Evolutionary conservation across 2,329 filamentous ascomycete genomes (phyloP), one percentile per base, ranked within the genome.

Genomic region (Phyllosticta citrichinensis): DNA sequence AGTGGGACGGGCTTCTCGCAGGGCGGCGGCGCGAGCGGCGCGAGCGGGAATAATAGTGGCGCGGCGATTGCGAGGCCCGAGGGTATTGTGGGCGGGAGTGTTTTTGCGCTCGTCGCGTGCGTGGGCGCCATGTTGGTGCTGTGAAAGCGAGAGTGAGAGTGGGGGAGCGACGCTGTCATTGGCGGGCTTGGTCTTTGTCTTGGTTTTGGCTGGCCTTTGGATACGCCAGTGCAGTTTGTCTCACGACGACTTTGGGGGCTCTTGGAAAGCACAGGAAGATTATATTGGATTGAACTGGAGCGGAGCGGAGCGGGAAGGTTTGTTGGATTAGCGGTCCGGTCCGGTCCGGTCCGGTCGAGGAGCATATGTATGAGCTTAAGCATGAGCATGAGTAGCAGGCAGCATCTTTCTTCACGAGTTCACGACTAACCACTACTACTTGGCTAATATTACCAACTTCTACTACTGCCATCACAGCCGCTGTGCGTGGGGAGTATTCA

Each of bases 71-170:
- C 56, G 19, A 35, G 61, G 33, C 65, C 63, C 55, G 62, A 64
- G 9, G 63, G 65, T 55, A 63, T 63, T 11, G 63, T 74, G 12
- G 66, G 71, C n/a, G 72, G 71, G 8, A 70, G 69, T 4, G 64
- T 67, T 2, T 58, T 73, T 22, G 73, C 72, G 17, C 68, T 74
- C 47, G 67, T 73, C 2, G 62, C 70, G 27, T 69, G 71, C n/a
- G 64, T 73, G 19, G 63, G 69, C 22, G 70, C 68, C 25, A 65
- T 74, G 8, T 63, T 71, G 33, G 67, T 66, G n/a, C 62, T 72
- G 62, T 73, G 64, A 22, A 25, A 27, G 24, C 40, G 20, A 25
- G 17, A 51, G 27, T 27, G n/a, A 20, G 11, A 10, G 6, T 12
- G n/a, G n/a, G 8, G 14, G 22, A 22, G 22, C 22, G 22, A 2